Percentiles rank a stretch among this genome's conserved stretches.
phyloP scores from a whole-genome alignment of 1,284 basidiomycete species.

The Rhodotorula sp. region DNA sequence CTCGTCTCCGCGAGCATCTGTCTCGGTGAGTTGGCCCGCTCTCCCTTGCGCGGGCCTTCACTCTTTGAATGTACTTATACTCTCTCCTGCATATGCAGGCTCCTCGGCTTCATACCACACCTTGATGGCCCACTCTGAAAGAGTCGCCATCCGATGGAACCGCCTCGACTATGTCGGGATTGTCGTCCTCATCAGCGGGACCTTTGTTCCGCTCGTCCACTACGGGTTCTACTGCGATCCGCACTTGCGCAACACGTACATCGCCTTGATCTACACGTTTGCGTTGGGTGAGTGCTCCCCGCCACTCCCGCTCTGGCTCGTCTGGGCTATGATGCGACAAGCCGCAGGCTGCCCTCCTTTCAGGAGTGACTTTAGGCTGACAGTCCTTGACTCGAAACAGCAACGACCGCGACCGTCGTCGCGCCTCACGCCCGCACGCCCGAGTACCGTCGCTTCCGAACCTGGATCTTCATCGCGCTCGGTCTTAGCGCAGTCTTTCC shows the following conservation, averaged over 20 bases:
- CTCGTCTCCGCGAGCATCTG: conserved; percentile 37
- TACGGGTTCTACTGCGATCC: conserved; percentile 44
- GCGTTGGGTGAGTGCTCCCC: conserved; percentile 17
- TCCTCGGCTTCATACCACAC: conserved; percentile 42
- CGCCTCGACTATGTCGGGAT: conserved; percentile 44
- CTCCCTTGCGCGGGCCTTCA: neutral
- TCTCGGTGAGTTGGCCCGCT: conserved; percentile 22
- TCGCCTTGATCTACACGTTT: conserved; percentile 36
- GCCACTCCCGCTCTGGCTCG: neutral
- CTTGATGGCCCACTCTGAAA: conserved; percentile 36
- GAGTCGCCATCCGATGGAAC: conserved; percentile 37
- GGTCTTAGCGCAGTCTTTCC: conserved; percentile 40
- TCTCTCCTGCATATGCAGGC: neutral
- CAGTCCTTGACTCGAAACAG: conserved; percentile 3
- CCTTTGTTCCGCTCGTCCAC: conserved; percentile 36
- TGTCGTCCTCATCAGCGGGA: conserved; percentile 38
- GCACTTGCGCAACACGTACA: conserved; percentile 33
- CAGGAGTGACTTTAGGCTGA: neutral
- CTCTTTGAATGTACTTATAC: neutral
- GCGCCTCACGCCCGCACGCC: conserved; percentile 38
- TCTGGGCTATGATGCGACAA: no score
- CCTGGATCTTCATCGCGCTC: conserved; percentile 40
- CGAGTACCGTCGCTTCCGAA: conserved; percentile 37
- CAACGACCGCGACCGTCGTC: conserved; percentile 33
- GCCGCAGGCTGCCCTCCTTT: neutral